phyloP scores from a whole-genome alignment of 176 grass and related monocot species.

The Paspalum vaginatum region DNA sequence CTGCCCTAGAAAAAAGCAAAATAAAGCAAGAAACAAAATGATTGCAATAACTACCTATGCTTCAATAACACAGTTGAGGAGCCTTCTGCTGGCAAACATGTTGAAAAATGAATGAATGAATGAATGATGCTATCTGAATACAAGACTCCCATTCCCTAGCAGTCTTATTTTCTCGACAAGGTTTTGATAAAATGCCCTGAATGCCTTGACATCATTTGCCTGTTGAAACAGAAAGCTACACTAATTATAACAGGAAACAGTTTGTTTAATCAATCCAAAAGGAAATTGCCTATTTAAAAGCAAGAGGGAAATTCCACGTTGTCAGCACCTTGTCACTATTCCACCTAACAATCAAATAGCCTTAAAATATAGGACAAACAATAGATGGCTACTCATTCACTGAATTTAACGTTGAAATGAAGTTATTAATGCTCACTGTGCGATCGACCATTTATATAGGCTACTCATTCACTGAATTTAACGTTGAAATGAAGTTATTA shows the following conservation, averaged over 20 bases:
- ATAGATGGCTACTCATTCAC: constrained; percentile 14
- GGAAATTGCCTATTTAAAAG: constrained; percentile 25
- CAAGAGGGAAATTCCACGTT: no score
- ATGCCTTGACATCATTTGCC: constrained; percentile 79
- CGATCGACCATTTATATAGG: constrained; percentile 11
- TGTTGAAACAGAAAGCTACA: constrained; percentile 43
- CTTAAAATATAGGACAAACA: constrained; percentile 16
- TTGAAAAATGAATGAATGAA: constrained; percentile 38
- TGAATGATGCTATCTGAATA: constrained; percentile 86
- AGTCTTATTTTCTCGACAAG: constrained; percentile 92
- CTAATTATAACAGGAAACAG: constrained; percentile 37
- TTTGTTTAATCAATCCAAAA: constrained; percentile 26
- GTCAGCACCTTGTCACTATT: background rate
- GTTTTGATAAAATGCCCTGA: constrained; percentile 86
- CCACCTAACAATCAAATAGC: constrained; percentile 34
- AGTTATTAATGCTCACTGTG: constrained; percentile 13
- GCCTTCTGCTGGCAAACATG: constrained; percentile 36
- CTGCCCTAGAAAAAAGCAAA: background rate
- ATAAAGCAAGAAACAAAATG: background rate
- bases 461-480: constrained; percentile 6
- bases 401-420: background rate
- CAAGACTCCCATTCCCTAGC: constrained; percentile 83
- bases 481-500: constrained; percentile 17
- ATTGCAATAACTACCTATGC: constrained; percentile 45
- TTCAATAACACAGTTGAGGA: constrained; percentile 36